Percentiles rank a stretch among this genome's conserved stretches.
Evolutionary conservation across 2,329 filamentous ascomycete species (phyloP).

Genomic region (Aspergillus nomiae): DNA sequence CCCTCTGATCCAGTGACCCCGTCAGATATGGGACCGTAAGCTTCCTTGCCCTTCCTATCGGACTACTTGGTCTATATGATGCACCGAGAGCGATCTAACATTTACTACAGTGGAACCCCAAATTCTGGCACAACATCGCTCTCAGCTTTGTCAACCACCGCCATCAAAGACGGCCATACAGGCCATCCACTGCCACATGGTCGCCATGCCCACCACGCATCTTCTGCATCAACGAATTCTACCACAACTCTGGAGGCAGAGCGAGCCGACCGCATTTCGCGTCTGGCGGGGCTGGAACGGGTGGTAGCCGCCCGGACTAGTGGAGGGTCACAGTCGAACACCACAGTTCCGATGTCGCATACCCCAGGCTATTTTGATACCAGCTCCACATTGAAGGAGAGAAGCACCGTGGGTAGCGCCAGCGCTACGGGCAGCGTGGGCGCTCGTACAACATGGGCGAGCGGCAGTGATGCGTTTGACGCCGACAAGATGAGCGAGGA

Average conservation of each 20-base stretch:
- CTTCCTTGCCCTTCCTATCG: slow-evolving; percentile 24
- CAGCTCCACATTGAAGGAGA: slow-evolving; percentile 71
- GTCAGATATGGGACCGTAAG: slow-evolving; percentile 81
- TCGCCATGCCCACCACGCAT: slow-evolving; percentile 57
- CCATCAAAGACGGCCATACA: slow-evolving; percentile 94
- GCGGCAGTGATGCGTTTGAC: slow-evolving; percentile 61
- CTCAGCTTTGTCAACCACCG: slow-evolving; percentile 86
- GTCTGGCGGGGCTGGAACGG: slow-evolving; percentile 86
- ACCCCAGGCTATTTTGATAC: slow-evolving; percentile 79
- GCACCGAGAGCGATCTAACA: slow-evolving; percentile 22
- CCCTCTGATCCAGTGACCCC: slow-evolving; percentile 82
- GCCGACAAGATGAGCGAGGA: slow-evolving; percentile 63
- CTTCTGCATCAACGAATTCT: slow-evolving; percentile 59
- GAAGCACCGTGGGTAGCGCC: slow-evolving; percentile 87
- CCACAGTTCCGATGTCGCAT: slow-evolving; percentile 42
- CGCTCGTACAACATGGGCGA: slow-evolving; percentile 69
- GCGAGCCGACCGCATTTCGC: slow-evolving; percentile 91
- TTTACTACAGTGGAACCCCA: slow-evolving; percentile 72
- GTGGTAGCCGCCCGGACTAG: slow-evolving; percentile 72
- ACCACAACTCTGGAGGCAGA: slow-evolving; percentile 83
- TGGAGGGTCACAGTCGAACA: slow-evolving; percentile 29
- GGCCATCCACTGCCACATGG: slow-evolving; percentile 69
- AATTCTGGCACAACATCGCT: slow-evolving; percentile 91
- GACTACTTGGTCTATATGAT: neutral
- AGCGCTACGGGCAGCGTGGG: slow-evolving; percentile 77